A percentile compares a stretch with the other conserved stretches of the same genome.
Evolutionary conservation across 1,284 basidiomycete species (phyloP).

Genomic region (Ganoderma meredithae): DNA sequence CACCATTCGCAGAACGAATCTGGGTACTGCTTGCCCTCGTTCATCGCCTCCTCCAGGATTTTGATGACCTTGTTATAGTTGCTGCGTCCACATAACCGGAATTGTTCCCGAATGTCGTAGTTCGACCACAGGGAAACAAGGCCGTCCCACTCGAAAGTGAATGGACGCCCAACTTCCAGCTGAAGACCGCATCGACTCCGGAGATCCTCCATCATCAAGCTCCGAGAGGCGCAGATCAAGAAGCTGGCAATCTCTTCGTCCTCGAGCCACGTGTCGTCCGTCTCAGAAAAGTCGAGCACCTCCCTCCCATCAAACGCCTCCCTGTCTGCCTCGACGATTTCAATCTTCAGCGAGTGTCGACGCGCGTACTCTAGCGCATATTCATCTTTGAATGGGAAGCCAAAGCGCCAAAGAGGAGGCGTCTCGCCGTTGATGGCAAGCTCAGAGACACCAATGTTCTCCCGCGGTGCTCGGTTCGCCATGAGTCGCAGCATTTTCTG

Average conservation of each 20-base stretch:
- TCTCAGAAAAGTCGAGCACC: slow-evolving; percentile 1
- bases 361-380: background rate
- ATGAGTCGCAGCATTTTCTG: background rate
- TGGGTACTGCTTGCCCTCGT: background rate
- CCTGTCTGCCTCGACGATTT: background rate
- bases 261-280: background rate
- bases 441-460: background rate
- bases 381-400: background rate
- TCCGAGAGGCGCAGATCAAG: background rate
- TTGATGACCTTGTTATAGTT: background rate
- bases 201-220: background rate
- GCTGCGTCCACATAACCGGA: background rate
- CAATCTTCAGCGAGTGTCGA: background rate
- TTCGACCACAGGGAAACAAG: background rate
- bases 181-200: background rate
- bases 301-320: slow-evolving; percentile 1
- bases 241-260: background rate
- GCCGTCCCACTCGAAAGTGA: slow-evolving; percentile 2
- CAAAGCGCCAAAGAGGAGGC: background rate
- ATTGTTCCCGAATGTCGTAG: background rate
- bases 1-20: background rate
- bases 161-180: background rate
- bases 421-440: background rate
- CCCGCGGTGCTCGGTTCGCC: background rate
- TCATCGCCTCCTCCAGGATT: background rate